Evolutionary conservation across 805 yeast species (phyloP), one percentile per base, ranked within the genome.

Genomic region (Spathaspora girioi): DNA sequence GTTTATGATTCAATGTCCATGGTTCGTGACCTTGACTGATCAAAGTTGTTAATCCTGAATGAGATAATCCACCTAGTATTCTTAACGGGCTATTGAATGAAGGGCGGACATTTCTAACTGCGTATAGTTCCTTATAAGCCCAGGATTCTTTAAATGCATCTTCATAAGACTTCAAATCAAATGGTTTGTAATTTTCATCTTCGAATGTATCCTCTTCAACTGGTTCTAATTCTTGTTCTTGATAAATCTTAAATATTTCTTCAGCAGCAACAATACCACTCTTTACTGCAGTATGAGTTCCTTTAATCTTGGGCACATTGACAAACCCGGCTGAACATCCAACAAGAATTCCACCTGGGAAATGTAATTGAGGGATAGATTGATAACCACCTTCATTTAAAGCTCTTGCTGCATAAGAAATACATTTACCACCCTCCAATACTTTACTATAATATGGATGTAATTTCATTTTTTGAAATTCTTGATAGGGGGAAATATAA

Each of bases 251-350:
- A 61, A 76, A 90, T 42, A 91, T 87, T 19, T 79, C 66, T 62
- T 94, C 97, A 1, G 98, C 99, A 2, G 99, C 99, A 27, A 94
- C 69, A 79, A 94, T 85, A 31, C 98, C 99, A 9, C 94, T 79
- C 69, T 94, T 94, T 83, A 94, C 89, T 1, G 99, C 98, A 1
- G 97, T 93, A 67, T 94, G 99, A 0, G 97, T 86, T 14, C 99
- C 99, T 71, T 94, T 94, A 63, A 94, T 89, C 68, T 93, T 94
- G 49, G 99, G 97, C 43, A 94, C 98, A 65, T 94, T 94, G 82
- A 94, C 81, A 68, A 94, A 93, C 1, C 99, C 99, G 3, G 99
- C 99, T 51, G 96, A 76, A 51, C 96, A 94, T 31, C 99, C 99
- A 40, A 94, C 93, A 27, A 94, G 71, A 8, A 91, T 86, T 49